Percentiles rank a stretch among this genome's conserved stretches.
These are phyloP conservation scores for Medicago truncatula DNA, from an alignment of 306 rosid species.

Conservation along the genomic window MtrunA17r5.0-ANR NC_053045.1:25279001-25279500, in stretches of 20 bases:
- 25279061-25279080: not conserved
- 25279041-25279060: constrained; percentile 23
- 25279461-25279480: constrained; percentile 83
- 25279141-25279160: constrained; percentile 1
- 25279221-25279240: constrained; percentile 94
- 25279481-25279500: constrained; percentile 97
- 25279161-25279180: constrained; percentile 13
- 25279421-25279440: constrained; percentile 11
- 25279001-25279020: constrained; percentile 88
- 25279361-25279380: constrained; percentile 87
- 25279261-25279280: constrained; percentile 96
- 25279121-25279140: constrained; percentile 10
- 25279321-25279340: constrained; percentile 81
- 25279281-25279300: constrained; percentile 94
- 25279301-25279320: constrained; percentile 98
- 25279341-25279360: constrained; percentile 93
- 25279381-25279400: constrained; percentile 32
- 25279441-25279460: constrained; percentile 21
- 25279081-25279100: constrained; percentile 28
- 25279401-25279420: not conserved
- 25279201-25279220: constrained; percentile 91
- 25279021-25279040: constrained; percentile 39
- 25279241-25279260: constrained; percentile 99
- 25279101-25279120: constrained; percentile 20
- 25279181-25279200: constrained; percentile 23